Percentiles rank a stretch among this genome's conserved stretches.
Evolutionary conservation across 306 rosid genomes (phyloP).

Genomic region (Inga leiocalycina): DNA sequence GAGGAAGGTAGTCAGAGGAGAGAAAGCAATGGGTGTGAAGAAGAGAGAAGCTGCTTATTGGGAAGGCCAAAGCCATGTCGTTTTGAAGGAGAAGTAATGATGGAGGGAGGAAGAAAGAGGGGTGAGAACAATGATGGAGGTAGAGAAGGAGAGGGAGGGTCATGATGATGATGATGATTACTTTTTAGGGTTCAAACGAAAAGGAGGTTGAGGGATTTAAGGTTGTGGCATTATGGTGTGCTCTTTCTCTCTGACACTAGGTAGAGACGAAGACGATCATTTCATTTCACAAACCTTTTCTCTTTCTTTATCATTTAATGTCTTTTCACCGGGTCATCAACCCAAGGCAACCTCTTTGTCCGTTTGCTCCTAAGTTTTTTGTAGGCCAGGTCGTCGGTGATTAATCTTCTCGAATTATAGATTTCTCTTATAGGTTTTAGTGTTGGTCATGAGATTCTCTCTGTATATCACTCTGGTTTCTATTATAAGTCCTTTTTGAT

Average conservation of each 20-base stretch:
- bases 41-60: no score
- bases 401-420: no score
- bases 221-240: neutral
- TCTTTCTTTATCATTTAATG: neutral
- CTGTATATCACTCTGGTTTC: no score
- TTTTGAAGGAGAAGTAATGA: constrained; percentile 42
- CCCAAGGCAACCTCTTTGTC: neutral
- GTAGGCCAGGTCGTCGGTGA: no score
- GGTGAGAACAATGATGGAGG: constrained; percentile 66
- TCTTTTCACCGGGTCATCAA: neutral
- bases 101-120: constrained; percentile 51
- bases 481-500: no score
- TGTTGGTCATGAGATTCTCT: no score
- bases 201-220: constrained; percentile 17
- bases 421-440: no score
- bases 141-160: constrained; percentile 47
- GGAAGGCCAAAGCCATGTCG: neutral
- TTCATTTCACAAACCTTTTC: neutral
- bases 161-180: constrained; percentile 57
- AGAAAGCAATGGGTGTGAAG: neutral
- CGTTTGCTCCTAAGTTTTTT: neutral
- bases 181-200: constrained; percentile 49
- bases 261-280: neutral
- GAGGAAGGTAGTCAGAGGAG: constrained; percentile 13
- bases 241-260: neutral